A percentile compares a stretch with the other conserved stretches of the same genome.
Conservation (phyloP, 2,329 filamentous ascomycete species). For the Atkinsonella texensis region DNA sequence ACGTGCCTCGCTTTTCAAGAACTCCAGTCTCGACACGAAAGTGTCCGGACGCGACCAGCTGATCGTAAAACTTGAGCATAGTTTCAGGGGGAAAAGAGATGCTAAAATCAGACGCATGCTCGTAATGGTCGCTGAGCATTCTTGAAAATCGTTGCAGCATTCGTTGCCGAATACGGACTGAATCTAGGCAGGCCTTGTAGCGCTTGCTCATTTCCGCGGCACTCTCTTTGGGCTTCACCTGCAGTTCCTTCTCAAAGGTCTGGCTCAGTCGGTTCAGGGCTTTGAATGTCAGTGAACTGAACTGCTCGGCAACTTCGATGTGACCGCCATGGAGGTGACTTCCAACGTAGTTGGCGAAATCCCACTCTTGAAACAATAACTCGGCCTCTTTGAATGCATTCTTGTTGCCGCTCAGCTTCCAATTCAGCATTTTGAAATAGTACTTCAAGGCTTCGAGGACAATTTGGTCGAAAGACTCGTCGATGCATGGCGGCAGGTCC, state of each 20-base stretch:
- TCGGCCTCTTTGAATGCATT: slow-evolving; percentile 99
- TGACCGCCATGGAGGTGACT: slow-evolving; percentile 85
- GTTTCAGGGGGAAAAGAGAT: slow-evolving; percentile 58
- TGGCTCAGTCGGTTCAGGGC: slow-evolving; percentile 76
- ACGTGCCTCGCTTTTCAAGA: slow-evolving; percentile 62
- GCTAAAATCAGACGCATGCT: slow-evolving; percentile 93
- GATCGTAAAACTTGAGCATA: slow-evolving; percentile 67
- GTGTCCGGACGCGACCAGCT: slow-evolving; percentile 70
- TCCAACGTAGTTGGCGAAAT: slow-evolving; percentile 89
- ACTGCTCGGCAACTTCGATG: slow-evolving; percentile 95
- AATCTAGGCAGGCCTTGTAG: slow-evolving; percentile 91
- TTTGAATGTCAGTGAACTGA: slow-evolving; percentile 87
- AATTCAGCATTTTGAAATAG: slow-evolving; percentile 98
- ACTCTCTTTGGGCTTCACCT: slow-evolving; percentile 72
- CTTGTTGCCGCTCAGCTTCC: slow-evolving; percentile 94
- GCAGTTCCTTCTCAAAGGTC: slow-evolving; percentile 86
- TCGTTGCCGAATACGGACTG: slow-evolving; percentile 86
- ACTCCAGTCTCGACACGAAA: slow-evolving; percentile 69
- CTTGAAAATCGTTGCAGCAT: slow-evolving; percentile 94
- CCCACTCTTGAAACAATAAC: slow-evolving; percentile 94
- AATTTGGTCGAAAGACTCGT: slow-evolving; percentile 88
- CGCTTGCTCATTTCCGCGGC: slow-evolving; percentile 87
- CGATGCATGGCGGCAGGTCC: slow-evolving; percentile 91
- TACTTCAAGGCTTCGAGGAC: slow-evolving; percentile 90
- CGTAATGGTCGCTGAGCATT: slow-evolving; percentile 83